Evolutionary conservation across 1,284 basidiomycete genomes (phyloP).

Genomic region (Polyporus tsugae): DNA sequence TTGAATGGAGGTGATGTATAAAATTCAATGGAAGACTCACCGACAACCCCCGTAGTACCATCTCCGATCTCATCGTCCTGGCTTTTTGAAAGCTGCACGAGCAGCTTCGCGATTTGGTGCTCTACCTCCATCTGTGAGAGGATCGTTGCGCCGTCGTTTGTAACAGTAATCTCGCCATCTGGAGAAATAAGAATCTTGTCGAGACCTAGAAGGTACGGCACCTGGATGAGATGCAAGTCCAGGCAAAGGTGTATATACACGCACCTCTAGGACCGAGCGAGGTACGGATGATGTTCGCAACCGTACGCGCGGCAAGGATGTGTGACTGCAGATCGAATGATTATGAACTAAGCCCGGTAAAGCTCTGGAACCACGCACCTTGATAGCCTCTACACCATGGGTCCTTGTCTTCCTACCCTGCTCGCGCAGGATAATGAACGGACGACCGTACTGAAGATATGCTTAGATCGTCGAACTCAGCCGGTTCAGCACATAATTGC

Average conservation of each 20-base stretch:
- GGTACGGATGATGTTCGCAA: slow-evolving; percentile 95
- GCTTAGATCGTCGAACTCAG: slow-evolving; percentile 18
- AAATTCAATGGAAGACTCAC: slow-evolving; percentile 58
- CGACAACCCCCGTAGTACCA: slow-evolving; percentile 98
- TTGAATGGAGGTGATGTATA: neutral
- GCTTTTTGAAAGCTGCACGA: slow-evolving; percentile 96
- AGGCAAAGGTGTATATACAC: slow-evolving; percentile 24
- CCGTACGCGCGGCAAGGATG: slow-evolving; percentile 92
- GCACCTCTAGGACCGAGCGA: slow-evolving; percentile 93
- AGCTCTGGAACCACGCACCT: slow-evolving; percentile 59
- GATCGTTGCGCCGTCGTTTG: slow-evolving; percentile 98
- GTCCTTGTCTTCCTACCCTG: slow-evolving; percentile 95
- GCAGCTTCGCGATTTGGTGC: slow-evolving; percentile 97
- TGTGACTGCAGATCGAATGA: slow-evolving; percentile 73
- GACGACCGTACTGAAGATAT: slow-evolving; percentile 83
- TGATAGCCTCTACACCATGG: slow-evolving; percentile 96
- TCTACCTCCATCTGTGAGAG: slow-evolving; percentile 98
- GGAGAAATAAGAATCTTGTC: slow-evolving; percentile 99
- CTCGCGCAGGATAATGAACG: slow-evolving; percentile 97
- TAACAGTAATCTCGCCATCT: slow-evolving; percentile 98
- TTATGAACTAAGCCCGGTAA: neutral
- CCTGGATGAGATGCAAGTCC: slow-evolving; percentile 10
- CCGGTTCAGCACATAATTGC: slow-evolving; percentile 18
- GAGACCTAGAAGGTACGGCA: slow-evolving; percentile 64
- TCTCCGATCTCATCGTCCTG: slow-evolving; percentile 99